A percentile compares a stretch with the other conserved stretches of the same genome.
These are phyloP conservation scores for Trichoderma koningii DNA, from an alignment of 2,329 filamentous ascomycete genomes.

Conservation along the genomic window DNA sequence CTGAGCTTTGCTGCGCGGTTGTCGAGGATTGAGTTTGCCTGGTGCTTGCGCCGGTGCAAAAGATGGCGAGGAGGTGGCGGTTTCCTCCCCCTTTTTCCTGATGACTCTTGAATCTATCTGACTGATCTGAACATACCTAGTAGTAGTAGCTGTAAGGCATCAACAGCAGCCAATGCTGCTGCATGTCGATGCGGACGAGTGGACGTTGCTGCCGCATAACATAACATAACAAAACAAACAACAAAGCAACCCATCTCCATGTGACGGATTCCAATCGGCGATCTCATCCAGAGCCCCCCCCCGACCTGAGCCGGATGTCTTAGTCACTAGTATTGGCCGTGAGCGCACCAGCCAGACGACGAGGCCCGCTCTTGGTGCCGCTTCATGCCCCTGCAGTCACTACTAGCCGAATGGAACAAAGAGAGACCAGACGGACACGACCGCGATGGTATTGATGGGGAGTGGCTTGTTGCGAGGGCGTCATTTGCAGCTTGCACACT, in stretches of 20 bases:
- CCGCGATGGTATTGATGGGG: neutral
- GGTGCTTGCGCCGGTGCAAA: constrained; percentile 9
- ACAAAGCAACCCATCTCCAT: constrained; percentile 4
- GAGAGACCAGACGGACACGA: neutral
- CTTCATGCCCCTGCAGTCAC: constrained; percentile 21
- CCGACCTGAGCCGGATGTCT: constrained; percentile 11
- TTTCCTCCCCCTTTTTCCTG: neutral
- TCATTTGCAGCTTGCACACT: neutral
- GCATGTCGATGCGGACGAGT: neutral
- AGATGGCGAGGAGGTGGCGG: neutral
- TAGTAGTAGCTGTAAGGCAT: neutral
- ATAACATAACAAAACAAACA: no score
- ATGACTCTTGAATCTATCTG: no score
- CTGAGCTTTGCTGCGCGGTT: neutral
- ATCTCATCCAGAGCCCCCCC: constrained; percentile 1
- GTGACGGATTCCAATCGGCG: constrained; percentile 23
- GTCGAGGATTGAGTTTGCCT: constrained; percentile 9
- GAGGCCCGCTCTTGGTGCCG: constrained; percentile 19
- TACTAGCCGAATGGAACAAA: constrained; percentile 14
- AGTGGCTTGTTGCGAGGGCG: neutral
- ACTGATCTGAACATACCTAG: no score
- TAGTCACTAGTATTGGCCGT: constrained; percentile 14
- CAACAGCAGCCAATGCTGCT: neutral
- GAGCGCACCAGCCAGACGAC: neutral
- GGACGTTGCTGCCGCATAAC: constrained; percentile 5